Conservation (phyloP, 768 basidiomycete species). For the Podaxis carcinomalis region DNA sequence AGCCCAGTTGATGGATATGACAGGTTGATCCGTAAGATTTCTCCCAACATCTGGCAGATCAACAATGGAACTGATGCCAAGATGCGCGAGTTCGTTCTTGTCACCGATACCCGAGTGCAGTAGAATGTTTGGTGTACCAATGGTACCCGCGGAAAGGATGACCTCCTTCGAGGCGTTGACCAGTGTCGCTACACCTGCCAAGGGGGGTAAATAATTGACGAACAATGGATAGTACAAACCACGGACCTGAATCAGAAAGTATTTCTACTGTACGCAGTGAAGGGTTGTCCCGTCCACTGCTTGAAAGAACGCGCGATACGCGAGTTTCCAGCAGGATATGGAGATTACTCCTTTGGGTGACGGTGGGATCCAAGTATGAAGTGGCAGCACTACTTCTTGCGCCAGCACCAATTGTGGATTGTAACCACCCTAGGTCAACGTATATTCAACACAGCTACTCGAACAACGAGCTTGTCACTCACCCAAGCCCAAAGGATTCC, state of each 20-base stretch:
- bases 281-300: neutral
- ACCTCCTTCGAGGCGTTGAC: slow-evolving; percentile 47
- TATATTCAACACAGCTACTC: slow-evolving; percentile 6
- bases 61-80: slow-evolving; percentile 24
- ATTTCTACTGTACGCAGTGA: slow-evolving; percentile 9
- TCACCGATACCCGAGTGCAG: slow-evolving; percentile 34
- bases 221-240: neutral
- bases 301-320: slow-evolving; percentile 18
- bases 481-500: slow-evolving; percentile 38
- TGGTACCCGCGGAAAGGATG: slow-evolving; percentile 37
- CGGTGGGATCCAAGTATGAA: slow-evolving; percentile 19
- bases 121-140: slow-evolving; percentile 34
- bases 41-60: slow-evolving; percentile 32
- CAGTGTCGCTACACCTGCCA: neutral
- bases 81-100: slow-evolving; percentile 14
- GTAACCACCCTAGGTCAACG: slow-evolving; percentile 18
- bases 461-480: slow-evolving; percentile 10
- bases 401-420: slow-evolving; percentile 19
- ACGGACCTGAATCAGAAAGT: slow-evolving; percentile 8
- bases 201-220: neutral
- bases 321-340: slow-evolving; percentile 25
- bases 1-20: slow-evolving; percentile 20
- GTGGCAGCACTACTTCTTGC: slow-evolving; percentile 22
- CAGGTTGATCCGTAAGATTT: slow-evolving; percentile 32
- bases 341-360: slow-evolving; percentile 22